phyloP scores from a whole-genome alignment of 148 eudicot genomes.

The Polygonum aviculare region DNA sequence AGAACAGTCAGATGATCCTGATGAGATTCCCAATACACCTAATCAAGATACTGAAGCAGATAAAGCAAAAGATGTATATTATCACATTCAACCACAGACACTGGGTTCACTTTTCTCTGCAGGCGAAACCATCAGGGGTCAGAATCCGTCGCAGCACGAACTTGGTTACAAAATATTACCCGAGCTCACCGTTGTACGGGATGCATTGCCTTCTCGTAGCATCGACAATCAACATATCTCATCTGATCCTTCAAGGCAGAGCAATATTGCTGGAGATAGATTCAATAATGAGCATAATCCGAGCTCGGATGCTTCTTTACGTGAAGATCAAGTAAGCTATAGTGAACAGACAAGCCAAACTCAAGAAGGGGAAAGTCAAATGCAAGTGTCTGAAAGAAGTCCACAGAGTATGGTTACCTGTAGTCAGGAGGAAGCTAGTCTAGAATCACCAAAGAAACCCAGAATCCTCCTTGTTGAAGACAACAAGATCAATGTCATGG shows the following conservation, averaged over 20 bases:
- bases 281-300: slow-evolving; percentile 14
- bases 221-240: slow-evolving; percentile 28
- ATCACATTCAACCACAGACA: slow-evolving; percentile 55
- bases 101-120: slow-evolving; percentile 49
- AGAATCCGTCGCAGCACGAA: slow-evolving; percentile 11
- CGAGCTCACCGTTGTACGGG: no score
- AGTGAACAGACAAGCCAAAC: slow-evolving; percentile 15
- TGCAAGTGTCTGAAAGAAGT: slow-evolving; percentile 24
- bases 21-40: slow-evolving; percentile 45
- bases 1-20: slow-evolving; percentile 56
- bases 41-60: slow-evolving; percentile 31
- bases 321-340: slow-evolving; percentile 11
- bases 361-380: slow-evolving; percentile 22
- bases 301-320: slow-evolving; percentile 14
- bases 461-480: slow-evolving; percentile 92
- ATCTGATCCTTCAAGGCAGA: slow-evolving; percentile 21
- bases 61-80: slow-evolving; percentile 44
- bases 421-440: slow-evolving; percentile 20
- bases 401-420: slow-evolving; percentile 42
- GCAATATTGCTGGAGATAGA: slow-evolving; percentile 14
- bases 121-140: slow-evolving; percentile 32
- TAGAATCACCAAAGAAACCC: slow-evolving; percentile 26
- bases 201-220: not conserved
- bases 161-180: no score
- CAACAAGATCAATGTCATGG: slow-evolving; percentile 82